A percentile compares a stretch with the other conserved stretches of the same genome.
Evolutionary conservation across 805 yeast genomes (phyloP).

Genomic region (Candida multigemmis): DNA sequence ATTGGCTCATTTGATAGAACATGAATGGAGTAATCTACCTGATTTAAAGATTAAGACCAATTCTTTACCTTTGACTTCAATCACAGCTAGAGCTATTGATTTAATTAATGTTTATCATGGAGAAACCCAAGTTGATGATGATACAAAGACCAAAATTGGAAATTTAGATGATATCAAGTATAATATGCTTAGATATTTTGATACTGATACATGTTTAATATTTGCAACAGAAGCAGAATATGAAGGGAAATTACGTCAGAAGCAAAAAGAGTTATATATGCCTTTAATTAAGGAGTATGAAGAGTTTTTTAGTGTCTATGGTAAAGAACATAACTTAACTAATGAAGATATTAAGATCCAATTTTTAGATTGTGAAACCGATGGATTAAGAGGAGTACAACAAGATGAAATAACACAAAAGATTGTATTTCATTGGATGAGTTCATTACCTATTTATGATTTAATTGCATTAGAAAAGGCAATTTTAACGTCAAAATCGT

Average conservation of each 20-base stretch:
- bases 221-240: constrained; percentile 76
- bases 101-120: constrained; percentile 24
- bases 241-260: constrained; percentile 70
- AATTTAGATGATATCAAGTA: constrained; percentile 46
- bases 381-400: constrained; percentile 73
- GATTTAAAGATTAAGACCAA: constrained; percentile 62
- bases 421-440: constrained; percentile 59
- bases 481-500: constrained; percentile 78
- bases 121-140: constrained; percentile 24
- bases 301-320: constrained; percentile 38
- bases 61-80: constrained; percentile 77
- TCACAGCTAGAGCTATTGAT: constrained; percentile 83
- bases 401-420: constrained; percentile 54
- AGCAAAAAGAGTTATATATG: constrained; percentile 69
- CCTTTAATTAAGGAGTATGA: constrained; percentile 70
- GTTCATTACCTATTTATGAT: constrained; percentile 59
- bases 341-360: constrained; percentile 17
- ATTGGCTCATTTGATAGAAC: constrained; percentile 67
- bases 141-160: constrained; percentile 53
- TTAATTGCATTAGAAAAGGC: constrained; percentile 85
- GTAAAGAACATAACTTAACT: constrained; percentile 16
- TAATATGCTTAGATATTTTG: constrained; percentile 71
- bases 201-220: constrained; percentile 87
- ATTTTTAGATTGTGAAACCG: constrained; percentile 69
- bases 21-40: constrained; percentile 81